phyloP scores from a whole-genome alignment of 352 stramenopile genomes.

The Peronospora destructor region DNA sequence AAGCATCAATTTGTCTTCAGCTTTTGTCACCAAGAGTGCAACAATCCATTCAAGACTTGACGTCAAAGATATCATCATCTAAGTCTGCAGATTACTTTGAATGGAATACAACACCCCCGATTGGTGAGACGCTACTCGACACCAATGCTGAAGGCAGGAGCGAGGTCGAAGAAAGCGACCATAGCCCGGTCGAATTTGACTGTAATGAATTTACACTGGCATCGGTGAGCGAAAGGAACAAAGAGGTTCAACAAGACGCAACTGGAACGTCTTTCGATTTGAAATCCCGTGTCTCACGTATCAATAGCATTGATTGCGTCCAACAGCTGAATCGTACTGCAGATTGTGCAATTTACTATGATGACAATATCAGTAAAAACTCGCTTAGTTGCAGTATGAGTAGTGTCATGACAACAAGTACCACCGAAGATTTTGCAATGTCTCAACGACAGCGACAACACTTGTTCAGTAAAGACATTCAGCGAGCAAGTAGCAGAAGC shows the following conservation, averaged over 20 bases:
- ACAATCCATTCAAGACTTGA: constrained; percentile 22
- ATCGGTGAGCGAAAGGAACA: constrained; percentile 26
- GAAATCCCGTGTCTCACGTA: background rate
- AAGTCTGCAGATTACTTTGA: constrained; percentile 13
- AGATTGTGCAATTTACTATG: constrained; percentile 21
- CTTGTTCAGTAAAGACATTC: constrained; percentile 11
- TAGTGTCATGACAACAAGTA: constrained; percentile 21
- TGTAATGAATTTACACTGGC: constrained; percentile 48
- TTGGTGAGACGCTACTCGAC: background rate
- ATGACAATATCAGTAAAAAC: constrained; percentile 9
- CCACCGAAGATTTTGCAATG: constrained; percentile 37
- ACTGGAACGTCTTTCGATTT: background rate
- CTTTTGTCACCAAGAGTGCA: constrained; percentile 34
- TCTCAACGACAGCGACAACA: constrained; percentile 14
- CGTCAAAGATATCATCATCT: constrained; percentile 5
- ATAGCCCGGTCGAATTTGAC: constrained; percentile 18
- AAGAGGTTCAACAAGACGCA: background rate
- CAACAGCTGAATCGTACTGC: background rate
- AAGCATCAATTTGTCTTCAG: constrained; percentile 17
- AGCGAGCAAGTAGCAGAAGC: background rate
- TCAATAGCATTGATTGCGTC: constrained; percentile 2
- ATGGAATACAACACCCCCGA: constrained; percentile 16
- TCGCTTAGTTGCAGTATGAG: constrained; percentile 19
- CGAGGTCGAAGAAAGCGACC: constrained; percentile 4
- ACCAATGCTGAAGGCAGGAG: background rate